phyloP scores from a whole-genome alignment of 2,329 filamentous ascomycete species.

The Shiraia sp. region DNA sequence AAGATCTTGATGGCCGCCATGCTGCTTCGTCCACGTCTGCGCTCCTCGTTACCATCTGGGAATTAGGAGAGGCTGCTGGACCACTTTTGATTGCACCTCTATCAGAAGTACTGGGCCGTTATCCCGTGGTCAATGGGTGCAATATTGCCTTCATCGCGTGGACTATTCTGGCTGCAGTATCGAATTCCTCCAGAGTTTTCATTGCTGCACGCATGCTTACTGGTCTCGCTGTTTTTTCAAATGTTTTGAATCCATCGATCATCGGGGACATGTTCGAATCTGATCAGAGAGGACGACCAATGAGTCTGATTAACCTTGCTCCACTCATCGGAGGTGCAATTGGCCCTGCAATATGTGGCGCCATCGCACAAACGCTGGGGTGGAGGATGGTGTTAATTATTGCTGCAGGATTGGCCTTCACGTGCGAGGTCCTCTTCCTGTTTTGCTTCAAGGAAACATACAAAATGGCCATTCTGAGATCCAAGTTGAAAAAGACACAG shows the following conservation, averaged over 20 bases:
- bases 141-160: conserved; percentile 53
- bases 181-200: conserved; percentile 44
- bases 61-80: conserved; percentile 41
- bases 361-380: conserved; percentile 58
- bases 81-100: conserved; percentile 41
- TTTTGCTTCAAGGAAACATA: conserved; percentile 64
- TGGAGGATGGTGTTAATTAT: conserved; percentile 61
- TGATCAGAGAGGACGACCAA: conserved; percentile 61
- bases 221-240: conserved; percentile 49
- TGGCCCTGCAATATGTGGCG: conserved; percentile 60
- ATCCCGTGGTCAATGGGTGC: conserved; percentile 37
- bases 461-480: conserved; percentile 57
- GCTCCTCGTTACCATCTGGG: conserved; percentile 43
- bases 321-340: conserved; percentile 62
- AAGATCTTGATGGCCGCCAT: conserved; percentile 32
- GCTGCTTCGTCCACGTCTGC: conserved; percentile 29
- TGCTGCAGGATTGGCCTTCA: conserved; percentile 51
- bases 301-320: conserved; percentile 61
- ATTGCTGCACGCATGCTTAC: conserved; percentile 51
- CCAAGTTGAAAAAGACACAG: conserved; percentile 24
- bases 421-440: conserved; percentile 58
- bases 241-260: conserved; percentile 66
- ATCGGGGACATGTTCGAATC: conserved; percentile 65
- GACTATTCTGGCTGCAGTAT: conserved; percentile 45
- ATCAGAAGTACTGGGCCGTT: conserved; percentile 39